phyloP scores from a whole-genome alignment of 2,329 filamentous ascomycete species.

The Cercospora citrullina region DNA sequence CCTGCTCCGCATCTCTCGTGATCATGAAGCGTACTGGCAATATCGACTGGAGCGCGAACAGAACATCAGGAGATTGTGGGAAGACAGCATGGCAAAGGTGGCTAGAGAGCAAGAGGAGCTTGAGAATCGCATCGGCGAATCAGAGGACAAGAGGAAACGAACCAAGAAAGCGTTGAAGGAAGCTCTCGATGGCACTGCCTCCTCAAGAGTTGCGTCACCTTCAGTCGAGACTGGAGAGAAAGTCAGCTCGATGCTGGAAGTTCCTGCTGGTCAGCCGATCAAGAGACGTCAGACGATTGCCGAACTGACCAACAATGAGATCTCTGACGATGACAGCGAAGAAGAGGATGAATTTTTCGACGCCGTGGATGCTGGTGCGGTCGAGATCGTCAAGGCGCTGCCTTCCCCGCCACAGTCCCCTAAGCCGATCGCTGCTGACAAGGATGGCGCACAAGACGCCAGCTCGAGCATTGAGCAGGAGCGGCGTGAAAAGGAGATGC shows the following conservation, averaged over 20 bases:
- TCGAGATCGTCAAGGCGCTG: slow-evolving; percentile 72
- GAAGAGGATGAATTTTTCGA: slow-evolving; percentile 96
- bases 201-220: slow-evolving; percentile 21
- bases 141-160: slow-evolving; percentile 83
- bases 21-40: slow-evolving; percentile 96
- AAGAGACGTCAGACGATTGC: slow-evolving; percentile 67
- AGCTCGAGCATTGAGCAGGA: slow-evolving; percentile 16
- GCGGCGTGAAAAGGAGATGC: slow-evolving; percentile 51
- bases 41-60: slow-evolving; percentile 88
- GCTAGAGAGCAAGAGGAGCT: slow-evolving; percentile 90
- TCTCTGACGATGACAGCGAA: slow-evolving; percentile 80
- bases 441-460: slow-evolving; percentile 49
- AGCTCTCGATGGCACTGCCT: slow-evolving; percentile 62
- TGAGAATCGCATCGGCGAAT: slow-evolving; percentile 82
- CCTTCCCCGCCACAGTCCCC: slow-evolving; percentile 45
- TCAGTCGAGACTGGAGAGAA: slow-evolving; percentile 14
- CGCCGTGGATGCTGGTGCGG: slow-evolving; percentile 88
- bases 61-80: slow-evolving; percentile 93
- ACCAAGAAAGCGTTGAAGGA: slow-evolving; percentile 89
- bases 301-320: slow-evolving; percentile 62
- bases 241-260: slow-evolving; percentile 26
- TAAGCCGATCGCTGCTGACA: slow-evolving; percentile 27
- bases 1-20: slow-evolving; percentile 85
- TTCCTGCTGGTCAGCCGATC: slow-evolving; percentile 26
- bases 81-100: slow-evolving; percentile 98